phyloP scores from a whole-genome alignment of 345 rosid species.

The Microcos paniculata region DNA sequence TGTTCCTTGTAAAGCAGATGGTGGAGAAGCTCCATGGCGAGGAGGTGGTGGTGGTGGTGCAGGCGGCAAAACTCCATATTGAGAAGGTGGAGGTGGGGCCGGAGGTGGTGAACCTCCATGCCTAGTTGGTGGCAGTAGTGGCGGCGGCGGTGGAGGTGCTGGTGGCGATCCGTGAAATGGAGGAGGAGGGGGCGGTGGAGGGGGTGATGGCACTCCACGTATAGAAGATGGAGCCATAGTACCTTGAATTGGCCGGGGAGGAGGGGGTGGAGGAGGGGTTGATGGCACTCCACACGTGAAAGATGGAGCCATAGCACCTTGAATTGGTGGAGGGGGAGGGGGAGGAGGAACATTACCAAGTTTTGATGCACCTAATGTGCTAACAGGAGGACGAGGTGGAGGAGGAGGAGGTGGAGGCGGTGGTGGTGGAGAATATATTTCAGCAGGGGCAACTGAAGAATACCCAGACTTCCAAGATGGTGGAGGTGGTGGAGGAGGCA shows the following conservation, averaged over 20 bases:
- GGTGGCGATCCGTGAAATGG: constrained; percentile 24
- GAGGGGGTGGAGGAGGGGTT: constrained; percentile 27
- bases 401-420: constrained; percentile 22
- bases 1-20: neutral
- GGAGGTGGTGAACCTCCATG: constrained; percentile 37
- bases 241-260: constrained; percentile 19
- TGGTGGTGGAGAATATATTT: constrained; percentile 14
- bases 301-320: constrained; percentile 24
- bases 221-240: constrained; percentile 8
- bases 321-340: neutral
- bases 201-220: constrained; percentile 35
- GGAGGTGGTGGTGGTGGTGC: constrained; percentile 20
- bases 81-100: constrained; percentile 23
- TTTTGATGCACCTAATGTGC: constrained; percentile 9
- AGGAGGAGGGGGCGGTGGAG: constrained; percentile 25
- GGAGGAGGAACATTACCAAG: constrained; percentile 3
- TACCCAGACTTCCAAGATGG: constrained; percentile 59
- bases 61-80: constrained; percentile 35
- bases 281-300: constrained; percentile 18
- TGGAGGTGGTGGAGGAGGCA: constrained; percentile 54
- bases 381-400: constrained; percentile 29
- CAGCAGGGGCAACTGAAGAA: constrained; percentile 26
- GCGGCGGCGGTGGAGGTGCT: constrained; percentile 25
- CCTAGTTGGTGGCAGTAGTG: constrained; percentile 18
- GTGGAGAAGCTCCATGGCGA: neutral